Percentiles rank a stretch among this genome's conserved stretches.
Conservation (phyloP, 768 basidiomycete genomes). For the Trametes villosa region DNA sequence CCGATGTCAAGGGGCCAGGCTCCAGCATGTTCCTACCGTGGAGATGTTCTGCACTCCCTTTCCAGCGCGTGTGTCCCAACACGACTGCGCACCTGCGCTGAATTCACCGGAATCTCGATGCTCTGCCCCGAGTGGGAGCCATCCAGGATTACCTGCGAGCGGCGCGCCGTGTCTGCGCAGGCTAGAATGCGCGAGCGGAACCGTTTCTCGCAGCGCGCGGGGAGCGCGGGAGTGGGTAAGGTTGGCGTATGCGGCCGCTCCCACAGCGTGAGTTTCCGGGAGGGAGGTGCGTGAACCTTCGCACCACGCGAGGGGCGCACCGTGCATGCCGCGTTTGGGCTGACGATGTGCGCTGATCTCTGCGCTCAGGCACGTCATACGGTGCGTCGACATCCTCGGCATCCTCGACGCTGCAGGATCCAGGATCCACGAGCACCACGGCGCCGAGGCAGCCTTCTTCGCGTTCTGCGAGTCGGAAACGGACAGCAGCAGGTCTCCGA, state of each 20-base stretch:
- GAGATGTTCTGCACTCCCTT: background rate
- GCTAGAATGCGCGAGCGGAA: background rate
- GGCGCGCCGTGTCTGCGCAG: background rate
- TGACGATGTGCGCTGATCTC: no score
- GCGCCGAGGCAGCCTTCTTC: no score
- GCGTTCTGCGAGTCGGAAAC: no score
- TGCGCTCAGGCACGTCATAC: no score
- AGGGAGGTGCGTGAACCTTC: background rate
- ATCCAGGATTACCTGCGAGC: background rate
- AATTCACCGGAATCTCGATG: background rate
- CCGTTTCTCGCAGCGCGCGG: background rate
- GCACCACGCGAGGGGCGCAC: background rate
- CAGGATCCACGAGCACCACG: no score
- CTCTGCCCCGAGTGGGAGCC: background rate
- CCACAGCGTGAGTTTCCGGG: slow-evolving; percentile 1
- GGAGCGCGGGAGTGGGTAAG: background rate
- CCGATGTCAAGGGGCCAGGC: background rate
- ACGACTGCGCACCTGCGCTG: background rate
- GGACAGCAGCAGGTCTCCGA: no score
- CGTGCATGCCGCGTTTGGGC: no score
- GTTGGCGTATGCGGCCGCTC: background rate
- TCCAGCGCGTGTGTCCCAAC: background rate
- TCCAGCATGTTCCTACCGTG: background rate
- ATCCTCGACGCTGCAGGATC: no score
- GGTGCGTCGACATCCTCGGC: no score